Conservation (phyloP, 257 asterid species). For the Solanum bulbocastanum region DNA sequence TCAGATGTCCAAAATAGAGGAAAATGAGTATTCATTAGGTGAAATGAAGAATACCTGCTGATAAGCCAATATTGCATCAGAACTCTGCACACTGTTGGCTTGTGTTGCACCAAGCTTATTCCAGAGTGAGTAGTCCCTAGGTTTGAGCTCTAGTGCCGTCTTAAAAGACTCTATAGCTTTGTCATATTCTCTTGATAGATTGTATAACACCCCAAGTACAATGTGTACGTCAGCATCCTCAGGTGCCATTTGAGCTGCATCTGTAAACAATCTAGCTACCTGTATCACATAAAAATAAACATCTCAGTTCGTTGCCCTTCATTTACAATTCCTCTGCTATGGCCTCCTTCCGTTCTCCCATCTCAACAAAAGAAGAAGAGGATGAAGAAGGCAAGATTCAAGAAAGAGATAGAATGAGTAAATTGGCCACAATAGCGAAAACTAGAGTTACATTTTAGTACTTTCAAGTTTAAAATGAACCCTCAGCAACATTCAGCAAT, state of each 20-base stretch:
- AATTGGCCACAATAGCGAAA: not conserved
- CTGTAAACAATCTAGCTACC: conserved; percentile 74
- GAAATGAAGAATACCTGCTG: conserved; percentile 51
- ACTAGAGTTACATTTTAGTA: not conserved
- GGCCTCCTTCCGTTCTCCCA: not conserved
- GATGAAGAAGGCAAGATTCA: not conserved
- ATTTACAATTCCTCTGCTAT: not conserved
- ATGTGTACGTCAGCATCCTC: conserved; percentile 98
- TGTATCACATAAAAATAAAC: conserved; percentile 18
- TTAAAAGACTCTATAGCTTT: conserved; percentile 88
- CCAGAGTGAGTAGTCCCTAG: conserved; percentile 97
- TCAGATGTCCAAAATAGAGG: not conserved
- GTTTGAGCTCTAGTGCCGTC: conserved; percentile 90
- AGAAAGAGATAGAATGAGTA: not conserved
- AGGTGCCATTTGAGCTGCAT: conserved; percentile 88
- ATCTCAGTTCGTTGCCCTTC: conserved; percentile 1
- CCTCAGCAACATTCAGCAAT: not conserved
- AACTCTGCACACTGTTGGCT: conserved; percentile 95
- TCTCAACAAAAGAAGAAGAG: not conserved
- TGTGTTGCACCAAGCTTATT: conserved; percentile 99
- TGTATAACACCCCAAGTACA: conserved; percentile 91
- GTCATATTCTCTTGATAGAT: conserved; percentile 82
- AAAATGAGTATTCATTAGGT: not conserved
- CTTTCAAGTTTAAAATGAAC: not conserved
- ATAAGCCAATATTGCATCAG: conserved; percentile 91